These are phyloP conservation scores for Spathaspora boniae DNA, from an alignment of 805 yeast species.

Conservation along the genomic window DNA sequence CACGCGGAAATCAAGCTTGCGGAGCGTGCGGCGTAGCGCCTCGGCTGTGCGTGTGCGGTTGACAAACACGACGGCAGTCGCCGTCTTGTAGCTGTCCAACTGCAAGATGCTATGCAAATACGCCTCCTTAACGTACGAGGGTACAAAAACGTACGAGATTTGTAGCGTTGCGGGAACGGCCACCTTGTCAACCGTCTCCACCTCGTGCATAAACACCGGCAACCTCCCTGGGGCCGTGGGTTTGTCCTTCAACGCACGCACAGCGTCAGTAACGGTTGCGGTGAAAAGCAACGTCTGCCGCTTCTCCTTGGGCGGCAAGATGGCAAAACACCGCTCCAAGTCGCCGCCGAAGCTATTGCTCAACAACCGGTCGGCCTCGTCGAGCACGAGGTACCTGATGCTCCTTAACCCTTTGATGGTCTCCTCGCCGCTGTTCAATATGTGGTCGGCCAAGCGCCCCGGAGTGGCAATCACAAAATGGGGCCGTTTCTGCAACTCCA, in stretches of 20 bases:
- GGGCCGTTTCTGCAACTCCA: constrained; percentile 77
- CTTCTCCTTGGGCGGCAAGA: constrained; percentile 64
- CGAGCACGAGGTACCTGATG: constrained; percentile 78
- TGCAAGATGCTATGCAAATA: constrained; percentile 68
- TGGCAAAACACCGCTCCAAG: constrained; percentile 64
- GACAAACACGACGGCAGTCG: constrained; percentile 83
- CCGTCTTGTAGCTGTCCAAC: constrained; percentile 56
- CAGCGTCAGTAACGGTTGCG: constrained; percentile 94
- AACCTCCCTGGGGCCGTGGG: constrained; percentile 53
- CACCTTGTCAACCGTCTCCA: constrained; percentile 67
- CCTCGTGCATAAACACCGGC: constrained; percentile 68
- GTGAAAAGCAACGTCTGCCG: constrained; percentile 92
- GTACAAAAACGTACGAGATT: constrained; percentile 69
- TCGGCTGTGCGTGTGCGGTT: constrained; percentile 92
- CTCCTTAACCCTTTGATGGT: constrained; percentile 75
- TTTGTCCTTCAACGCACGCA: constrained; percentile 68
- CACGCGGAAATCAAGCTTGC: constrained; percentile 71
- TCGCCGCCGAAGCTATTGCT: constrained; percentile 82
- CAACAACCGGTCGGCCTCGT: constrained; percentile 92
- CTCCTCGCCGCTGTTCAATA: constrained; percentile 83
- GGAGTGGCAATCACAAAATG: constrained; percentile 97
- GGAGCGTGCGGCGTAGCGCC: constrained; percentile 70
- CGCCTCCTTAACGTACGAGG: constrained; percentile 87
- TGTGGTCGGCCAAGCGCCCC: constrained; percentile 92
- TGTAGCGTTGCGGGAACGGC: constrained; percentile 75